Base-by-base conservation (phyloP, 805 yeast genomes). In the Ogataea ramenticola region DNA sequence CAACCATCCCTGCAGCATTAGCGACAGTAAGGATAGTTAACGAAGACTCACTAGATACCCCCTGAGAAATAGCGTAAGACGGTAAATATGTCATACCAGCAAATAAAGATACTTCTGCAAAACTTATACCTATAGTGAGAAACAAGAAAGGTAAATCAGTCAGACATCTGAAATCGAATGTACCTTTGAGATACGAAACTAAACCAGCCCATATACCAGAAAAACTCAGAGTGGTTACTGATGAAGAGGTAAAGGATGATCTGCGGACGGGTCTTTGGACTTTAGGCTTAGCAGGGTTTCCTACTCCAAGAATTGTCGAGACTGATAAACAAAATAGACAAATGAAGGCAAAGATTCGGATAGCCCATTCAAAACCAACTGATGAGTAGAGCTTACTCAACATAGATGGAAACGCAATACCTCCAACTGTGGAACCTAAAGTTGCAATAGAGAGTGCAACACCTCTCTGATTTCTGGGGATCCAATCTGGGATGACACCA, bases 401-500 rank as follows among this genome's bases (percentile, higher is more conserved):
- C 59, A 77, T 60, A 41, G 76, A 52, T 4, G 81, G 79, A 48
- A 75, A 67, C n/a, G 66, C 45, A 43, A 74, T 59, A 29, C 80
- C 80, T 19, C 80, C 80, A 20, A 74, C 50, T 1, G 76, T 70
- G 1, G 78, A 79, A 17, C 80, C 80, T 36, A 67, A 57, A 2
- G 80, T 74, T 4, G 81, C 79, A 3, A 78, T 42, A 0, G 84
- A 85, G 26, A 75, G 68, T 4, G 79, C 82, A 40, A 65, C 58
- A 1, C 80, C 82, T 45, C 84, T 65, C 46, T 69, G 70, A 17
- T 20, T 21, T 20, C 57, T 60, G 46, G 62, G 55, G 51, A 80
- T 80, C 80, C 82, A 80, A 49, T 81, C 86, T 41, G 79, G 72
- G 6, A 79, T 61, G 11, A 72, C 77, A 2, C 81, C 74, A 2